Conservation (phyloP, 2,329 filamentous ascomycete genomes). For the Salinomyces thailandicus region DNA sequence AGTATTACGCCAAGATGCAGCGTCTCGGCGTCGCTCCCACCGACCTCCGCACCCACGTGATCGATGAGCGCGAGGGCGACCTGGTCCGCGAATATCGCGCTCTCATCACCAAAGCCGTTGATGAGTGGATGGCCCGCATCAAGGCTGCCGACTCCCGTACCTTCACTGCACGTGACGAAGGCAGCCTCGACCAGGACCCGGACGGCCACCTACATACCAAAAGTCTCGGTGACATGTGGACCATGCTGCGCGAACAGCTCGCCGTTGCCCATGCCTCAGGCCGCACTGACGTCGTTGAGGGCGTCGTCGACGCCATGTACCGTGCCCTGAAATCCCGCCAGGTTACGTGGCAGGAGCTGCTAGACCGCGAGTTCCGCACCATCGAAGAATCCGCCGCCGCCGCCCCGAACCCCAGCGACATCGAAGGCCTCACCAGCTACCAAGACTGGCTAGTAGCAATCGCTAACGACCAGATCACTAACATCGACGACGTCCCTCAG, state of each 20-base stretch:
- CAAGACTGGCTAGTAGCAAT: conserved; percentile 93
- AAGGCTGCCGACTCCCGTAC: conserved; percentile 70
- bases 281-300: conserved; percentile 82
- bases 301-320: conserved; percentile 94
- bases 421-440: conserved; percentile 60
- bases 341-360: conserved; percentile 73
- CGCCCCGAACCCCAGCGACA: conserved; percentile 52
- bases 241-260: conserved; percentile 90
- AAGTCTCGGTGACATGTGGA: conserved; percentile 89
- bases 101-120: conserved; percentile 88
- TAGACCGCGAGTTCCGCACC: conserved; percentile 71
- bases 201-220: conserved; percentile 87
- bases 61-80: conserved; percentile 83
- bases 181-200: conserved; percentile 76
- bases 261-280: conserved; percentile 74
- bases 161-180: conserved; percentile 66
- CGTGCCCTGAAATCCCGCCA: conserved; percentile 73
- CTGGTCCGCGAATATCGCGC: conserved; percentile 87
- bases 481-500: conserved; percentile 73
- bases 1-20: conserved; percentile 92
- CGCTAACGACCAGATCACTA: conserved; percentile 97
- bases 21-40: conserved; percentile 67
- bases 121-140: conserved; percentile 96
- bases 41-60: conserved; percentile 71
- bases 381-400: conserved; percentile 49